Evolutionary conservation across 2,329 filamentous ascomycete genomes (phyloP), one percentile per base, ranked within the genome.

Genomic region (Claviceps maximensis): DNA sequence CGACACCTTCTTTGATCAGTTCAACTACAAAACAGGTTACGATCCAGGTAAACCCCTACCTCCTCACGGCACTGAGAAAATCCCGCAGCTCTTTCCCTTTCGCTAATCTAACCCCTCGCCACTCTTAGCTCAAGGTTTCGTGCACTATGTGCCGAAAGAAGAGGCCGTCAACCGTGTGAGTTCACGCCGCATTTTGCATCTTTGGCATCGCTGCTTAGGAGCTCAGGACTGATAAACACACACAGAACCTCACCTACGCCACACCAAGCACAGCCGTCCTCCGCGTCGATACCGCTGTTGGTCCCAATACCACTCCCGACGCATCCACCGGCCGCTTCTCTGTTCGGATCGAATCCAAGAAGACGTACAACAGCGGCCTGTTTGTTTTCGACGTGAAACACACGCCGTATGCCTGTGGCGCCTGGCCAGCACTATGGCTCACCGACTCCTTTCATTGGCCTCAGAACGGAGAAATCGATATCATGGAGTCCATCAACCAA

Each of bases 391-490:
- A 85, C 61, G 71, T 85, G 57, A 72, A 75, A 55, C 82, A 84
- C 65, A 78, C 77, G 0, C 82, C 82, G 0, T 78, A 73, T 59
- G 82, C 80, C 44, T 85, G 82, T 60, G 80, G 74, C 3, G 80
- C 75, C 23, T 86, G 79, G 83, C 79, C 80, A 2, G 75, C 83
- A 0, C 72, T 87, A 12, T 86, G 83, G 83, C 70, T 86, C 7
- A 72, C 74, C 0, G 83, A 86, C 62, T 68, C 72, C 1, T 66
- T 63, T 58, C 75, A 82, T 67, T 83, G 82, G 83, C 82, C 83
- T 3, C 59, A 63, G 5, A 73, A 84, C 57, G 82, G 82, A 54
- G 83, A 86, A 64, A 83, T 84, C 55, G 80, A 83, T 62, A 61
- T 83, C 25, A 73, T 84, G 64, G 80, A 83, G 63, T 71, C 78